Base-by-base conservation (phyloP, 202 grass and related monocot genomes). In the Brachypodium distachyon region DNA sequence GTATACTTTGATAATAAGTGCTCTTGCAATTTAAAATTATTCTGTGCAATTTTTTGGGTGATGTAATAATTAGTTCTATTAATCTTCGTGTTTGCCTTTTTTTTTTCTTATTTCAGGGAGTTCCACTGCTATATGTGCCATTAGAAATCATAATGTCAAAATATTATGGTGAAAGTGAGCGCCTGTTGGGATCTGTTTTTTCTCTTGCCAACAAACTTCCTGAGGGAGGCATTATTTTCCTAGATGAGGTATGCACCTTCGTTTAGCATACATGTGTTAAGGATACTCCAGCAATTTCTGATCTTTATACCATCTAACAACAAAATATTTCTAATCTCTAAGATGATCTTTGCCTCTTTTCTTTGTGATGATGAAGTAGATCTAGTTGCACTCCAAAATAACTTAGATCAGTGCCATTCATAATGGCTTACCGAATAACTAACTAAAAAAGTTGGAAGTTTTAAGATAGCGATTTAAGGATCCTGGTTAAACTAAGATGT, bases 141-240 rank as follows among this genome's bases (percentile, higher is more conserved):
- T 67, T 98, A 47, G 95, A 98, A 67, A 64, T 98, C 65, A 83
- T 98, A 54, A 94, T 98, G 91, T 98, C 91, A 17, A 98, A 98
- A 84, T 98, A 92, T 76, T 98, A 94, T 90, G 94, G 91, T 82
- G 89, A 97, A 86, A 97, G 95, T 34, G 95, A 98, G 64, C 91
- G 87, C 44, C 73, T 94, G 37, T 75, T 98, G 56, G 91, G 91
- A 67, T 92, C 87, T 80, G 89, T 98, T 43, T 98, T 98, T 82
- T 90, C 91, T 72, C 95, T 94, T 85, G 95, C 95, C 63, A 98
- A 98, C 53, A 83, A 98, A 33, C 91, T 98, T 83, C 91, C 89
- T 77, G 83, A 86, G 83, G 91, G 95, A 72, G 89, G 91, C 55
- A 98, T 98, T 57, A 73, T 98, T 79, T 98, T 98, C 56, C 86